Percentiles rank a stretch among this genome's conserved stretches.
These are phyloP conservation scores for Spergularia marina DNA, from an alignment of 148 eudicot genomes.

Conservation along the genomic window DNA sequence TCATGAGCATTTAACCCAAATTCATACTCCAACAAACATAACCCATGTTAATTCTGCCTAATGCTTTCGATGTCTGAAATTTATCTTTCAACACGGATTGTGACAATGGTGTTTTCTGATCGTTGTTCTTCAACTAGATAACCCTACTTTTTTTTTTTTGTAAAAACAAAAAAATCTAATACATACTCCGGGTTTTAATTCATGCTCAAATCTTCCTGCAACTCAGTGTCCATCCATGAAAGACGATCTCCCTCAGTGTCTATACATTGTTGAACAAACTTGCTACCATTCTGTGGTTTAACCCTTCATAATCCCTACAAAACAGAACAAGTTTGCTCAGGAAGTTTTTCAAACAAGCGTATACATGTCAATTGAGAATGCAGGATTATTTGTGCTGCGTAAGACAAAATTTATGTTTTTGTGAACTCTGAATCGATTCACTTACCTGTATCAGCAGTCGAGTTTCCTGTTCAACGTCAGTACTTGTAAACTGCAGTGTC, in stretches of 20 bases:
- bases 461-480: conserved; percentile 38
- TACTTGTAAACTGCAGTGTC: conserved; percentile 35
- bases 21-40: too few relatives aligned
- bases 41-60: too few relatives aligned
- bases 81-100: too few relatives aligned
- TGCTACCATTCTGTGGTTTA: conserved; percentile 62
- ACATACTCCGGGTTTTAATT: conserved; percentile 55
- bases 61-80: too few relatives aligned
- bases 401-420: neutral
- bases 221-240: conserved; percentile 59
- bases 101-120: too few relatives aligned
- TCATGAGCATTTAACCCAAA: neutral
- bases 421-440: neutral
- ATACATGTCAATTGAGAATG: too few relatives aligned
- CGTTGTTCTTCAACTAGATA: too few relatives aligned
- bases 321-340: neutral
- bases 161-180: conserved; percentile 17
- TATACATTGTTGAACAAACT: conserved; percentile 56
- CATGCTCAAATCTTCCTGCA: conserved; percentile 53
- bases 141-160: too few relatives aligned
- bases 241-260: conserved; percentile 67
- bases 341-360: too few relatives aligned
- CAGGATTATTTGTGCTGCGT: too few relatives aligned
- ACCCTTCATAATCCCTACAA: conserved; percentile 66
- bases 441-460: conserved; percentile 54